Evolutionary conservation across 2,329 filamentous ascomycete genomes (phyloP), one percentile per base, ranked within the genome.

Genomic region (Pyrenophora teres): DNA sequence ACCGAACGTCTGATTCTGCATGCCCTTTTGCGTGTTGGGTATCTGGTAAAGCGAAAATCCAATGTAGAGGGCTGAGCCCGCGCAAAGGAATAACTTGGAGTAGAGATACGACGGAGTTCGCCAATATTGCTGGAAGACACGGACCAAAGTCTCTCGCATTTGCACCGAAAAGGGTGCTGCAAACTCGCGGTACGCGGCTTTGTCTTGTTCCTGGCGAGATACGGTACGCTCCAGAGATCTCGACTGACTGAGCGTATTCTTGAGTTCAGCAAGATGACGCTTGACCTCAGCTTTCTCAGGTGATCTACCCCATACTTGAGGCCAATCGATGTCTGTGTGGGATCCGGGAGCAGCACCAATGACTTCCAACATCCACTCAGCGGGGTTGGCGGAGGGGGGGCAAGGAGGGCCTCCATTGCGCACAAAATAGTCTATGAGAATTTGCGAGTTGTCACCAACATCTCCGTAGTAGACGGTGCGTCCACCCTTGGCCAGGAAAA

Each of bases 71-170:
- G 87, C 79, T 13, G 81, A 81, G 13, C 86, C 74, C 19, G 82
- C 76, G 68, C 87, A 90, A 15, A 95, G 85, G 1, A 81, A 77
- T 0, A 81, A 71, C 79, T 96, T 96, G 65, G 89, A 87, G 78
- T 93, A 95, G 73, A 96, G 92, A 78, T 96, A 96, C 4, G 86
- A 83, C 0, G 92, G 92, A 0, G 87, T 92, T 54, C 92, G 88
- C 91, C 92, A 96, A 81, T 94, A 95, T 72, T 96, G 91, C 69
- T 92, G 84, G 79, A 94, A 94, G 21, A 94, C 88, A 65, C 92
- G 90, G 59, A 82, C 72, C 15, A 84, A 81, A 50, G 90, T 89
- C 67, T 87, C 81, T 49, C 75, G 77, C 36, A 93, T 77, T 73
- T 96, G 92, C 6, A 78, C 67, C 35, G 61, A 66, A 69, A 95